A percentile compares a stretch with the other conserved stretches of the same genome.
Conservation (phyloP, 2,329 filamentous ascomycete genomes). For the Cercospora sp. region DNA sequence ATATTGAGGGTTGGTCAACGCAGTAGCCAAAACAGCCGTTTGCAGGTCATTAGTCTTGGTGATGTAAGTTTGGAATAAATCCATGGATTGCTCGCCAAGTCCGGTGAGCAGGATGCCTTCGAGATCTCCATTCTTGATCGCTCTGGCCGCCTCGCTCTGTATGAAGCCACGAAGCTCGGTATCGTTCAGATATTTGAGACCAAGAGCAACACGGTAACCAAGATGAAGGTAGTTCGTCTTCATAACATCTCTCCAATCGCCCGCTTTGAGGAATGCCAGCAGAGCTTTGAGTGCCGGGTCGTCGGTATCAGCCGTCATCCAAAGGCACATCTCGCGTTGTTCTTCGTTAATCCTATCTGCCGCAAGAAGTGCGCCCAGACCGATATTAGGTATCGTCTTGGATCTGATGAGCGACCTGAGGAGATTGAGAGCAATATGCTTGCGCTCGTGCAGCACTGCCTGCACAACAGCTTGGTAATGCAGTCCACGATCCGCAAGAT, state of each 20-base stretch:
- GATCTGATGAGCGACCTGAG: constrained; percentile 68
- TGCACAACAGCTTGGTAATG: constrained; percentile 73
- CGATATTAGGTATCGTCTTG: constrained; percentile 61
- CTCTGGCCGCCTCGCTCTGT: constrained; percentile 57
- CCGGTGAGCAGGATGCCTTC: constrained; percentile 78
- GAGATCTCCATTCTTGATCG: constrained; percentile 67
- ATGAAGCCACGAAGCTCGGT: constrained; percentile 48
- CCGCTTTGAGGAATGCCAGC: constrained; percentile 73
- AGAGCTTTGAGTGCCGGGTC: constrained; percentile 80
- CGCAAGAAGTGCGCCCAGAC: constrained; percentile 51
- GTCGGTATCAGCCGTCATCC: constrained; percentile 65
- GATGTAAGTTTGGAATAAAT: constrained; percentile 74
- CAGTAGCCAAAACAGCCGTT: constrained; percentile 73
- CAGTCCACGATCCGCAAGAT: constrained; percentile 54
- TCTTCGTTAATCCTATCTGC: constrained; percentile 55
- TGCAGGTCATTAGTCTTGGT: constrained; percentile 76
- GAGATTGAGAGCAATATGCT: constrained; percentile 66
- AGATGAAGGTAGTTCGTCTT: constrained; percentile 72
- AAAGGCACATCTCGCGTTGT: constrained; percentile 62
- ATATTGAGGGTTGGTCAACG: constrained; percentile 72
- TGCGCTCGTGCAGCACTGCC: constrained; percentile 72
- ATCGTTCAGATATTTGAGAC: constrained; percentile 69
- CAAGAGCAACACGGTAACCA: constrained; percentile 72
- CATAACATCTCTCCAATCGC: constrained; percentile 73
- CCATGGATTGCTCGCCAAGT: constrained; percentile 69